Conservation (phyloP, 305 asterid genomes). For the Salvia sclarea region DNA sequence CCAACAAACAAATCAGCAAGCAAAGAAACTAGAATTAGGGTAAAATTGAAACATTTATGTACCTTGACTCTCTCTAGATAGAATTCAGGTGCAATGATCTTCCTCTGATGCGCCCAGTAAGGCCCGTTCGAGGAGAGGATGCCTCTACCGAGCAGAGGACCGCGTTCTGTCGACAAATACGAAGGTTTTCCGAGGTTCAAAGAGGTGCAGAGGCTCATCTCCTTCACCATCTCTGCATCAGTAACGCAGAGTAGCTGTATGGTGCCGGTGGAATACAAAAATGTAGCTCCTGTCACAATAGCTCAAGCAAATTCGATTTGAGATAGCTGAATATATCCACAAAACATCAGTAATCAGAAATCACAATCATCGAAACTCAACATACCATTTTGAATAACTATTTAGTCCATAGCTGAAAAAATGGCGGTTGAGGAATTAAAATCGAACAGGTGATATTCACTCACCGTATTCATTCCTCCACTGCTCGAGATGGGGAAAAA, state of each 20-base stretch:
- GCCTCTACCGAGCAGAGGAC: slow-evolving; percentile 74
- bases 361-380: background rate
- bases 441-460: slow-evolving; percentile 13
- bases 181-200: slow-evolving; percentile 67
- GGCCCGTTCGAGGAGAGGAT: slow-evolving; percentile 72
- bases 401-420: too few species aligned
- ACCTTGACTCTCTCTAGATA: slow-evolving; percentile 74
- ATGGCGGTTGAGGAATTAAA: background rate
- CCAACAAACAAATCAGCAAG: background rate
- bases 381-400: background rate
- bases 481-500: slow-evolving; percentile 53
- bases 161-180: slow-evolving; percentile 61
- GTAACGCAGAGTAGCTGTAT: slow-evolving; percentile 55
- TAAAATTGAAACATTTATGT: slow-evolving; percentile 1
- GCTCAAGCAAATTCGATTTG: background rate
- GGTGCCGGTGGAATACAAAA: slow-evolving; percentile 61
- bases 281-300: slow-evolving; percentile 51
- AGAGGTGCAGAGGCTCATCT: slow-evolving; percentile 52
- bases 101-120: slow-evolving; percentile 71
- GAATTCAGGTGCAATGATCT: slow-evolving; percentile 74
- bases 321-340: background rate
- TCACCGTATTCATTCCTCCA: slow-evolving; percentile 63
- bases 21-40: slow-evolving; percentile 5
- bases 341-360: background rate
- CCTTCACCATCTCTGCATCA: slow-evolving; percentile 57